phyloP scores from a whole-genome alignment of 805 yeast species.

The Wickerhamomyces bisporus region DNA sequence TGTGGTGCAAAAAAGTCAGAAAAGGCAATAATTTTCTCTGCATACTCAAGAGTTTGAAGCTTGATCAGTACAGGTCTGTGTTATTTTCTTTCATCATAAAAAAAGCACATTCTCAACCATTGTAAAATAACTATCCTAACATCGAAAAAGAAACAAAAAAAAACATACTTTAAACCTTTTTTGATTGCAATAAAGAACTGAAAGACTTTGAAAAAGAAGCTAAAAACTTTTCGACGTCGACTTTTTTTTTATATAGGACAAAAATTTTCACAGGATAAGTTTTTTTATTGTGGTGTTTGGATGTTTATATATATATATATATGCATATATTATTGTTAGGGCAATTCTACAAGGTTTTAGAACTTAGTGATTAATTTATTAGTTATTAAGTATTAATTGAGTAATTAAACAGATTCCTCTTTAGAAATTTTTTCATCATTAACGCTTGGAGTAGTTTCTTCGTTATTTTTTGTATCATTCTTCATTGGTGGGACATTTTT shows the following conservation, averaged over 20 bases:
- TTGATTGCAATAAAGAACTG: too few species aligned
- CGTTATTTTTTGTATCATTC: neutral
- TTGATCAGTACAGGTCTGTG: conserved; percentile 58
- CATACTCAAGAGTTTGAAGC: conserved; percentile 18
- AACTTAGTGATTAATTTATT: neutral
- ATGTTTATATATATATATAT: neutral
- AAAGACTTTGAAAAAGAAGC: too few species aligned
- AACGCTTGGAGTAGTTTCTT: neutral
- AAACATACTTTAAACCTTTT: too few species aligned
- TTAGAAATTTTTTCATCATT: conserved; percentile 1
- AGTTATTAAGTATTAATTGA: neutral
- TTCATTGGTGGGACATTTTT: neutral
- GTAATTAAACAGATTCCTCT: neutral
- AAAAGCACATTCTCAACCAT: conserved; percentile 1
- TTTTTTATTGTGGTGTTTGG: neutral
- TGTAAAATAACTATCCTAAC: neutral
- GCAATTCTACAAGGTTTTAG: neutral
- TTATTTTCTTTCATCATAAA: conserved; percentile 39
- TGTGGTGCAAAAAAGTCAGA: conserved; percentile 13
- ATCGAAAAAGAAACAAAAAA: too few species aligned
- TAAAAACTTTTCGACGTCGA: too few species aligned
- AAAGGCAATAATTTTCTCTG: conserved; percentile 33
- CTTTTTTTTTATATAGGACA: too few species aligned
- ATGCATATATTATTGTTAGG: too few species aligned
- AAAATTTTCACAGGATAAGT: too few species aligned